Conservation (phyloP, 1,284 basidiomycete genomes). For the Heimioporus punctisporus region DNA sequence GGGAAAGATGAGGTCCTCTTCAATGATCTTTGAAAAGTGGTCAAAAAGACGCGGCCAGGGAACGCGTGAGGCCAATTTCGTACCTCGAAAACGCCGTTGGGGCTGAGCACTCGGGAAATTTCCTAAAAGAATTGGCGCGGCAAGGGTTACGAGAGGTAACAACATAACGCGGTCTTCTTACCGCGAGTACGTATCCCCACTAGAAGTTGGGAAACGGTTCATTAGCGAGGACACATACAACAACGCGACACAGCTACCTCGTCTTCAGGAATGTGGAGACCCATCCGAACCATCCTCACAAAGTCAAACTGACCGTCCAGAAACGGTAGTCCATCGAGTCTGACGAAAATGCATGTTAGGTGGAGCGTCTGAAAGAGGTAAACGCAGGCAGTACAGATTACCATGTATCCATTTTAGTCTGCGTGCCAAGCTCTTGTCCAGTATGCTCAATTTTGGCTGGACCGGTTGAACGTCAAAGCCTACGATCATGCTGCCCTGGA, state of each 20-base stretch:
- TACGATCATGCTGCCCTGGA: constrained; percentile 54
- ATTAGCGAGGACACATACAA: constrained; percentile 14
- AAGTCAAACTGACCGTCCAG: constrained; percentile 58
- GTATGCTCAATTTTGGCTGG: constrained; percentile 53
- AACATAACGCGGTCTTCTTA: constrained; percentile 23
- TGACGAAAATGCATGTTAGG: constrained; percentile 27
- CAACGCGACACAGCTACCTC: constrained; percentile 45
- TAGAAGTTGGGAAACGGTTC: constrained; percentile 16
- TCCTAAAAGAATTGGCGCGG: constrained; percentile 45
- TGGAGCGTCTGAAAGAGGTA: neutral
- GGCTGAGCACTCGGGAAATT: constrained; percentile 61
- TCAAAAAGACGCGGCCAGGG: constrained; percentile 4
- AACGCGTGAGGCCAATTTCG: constrained; percentile 9
- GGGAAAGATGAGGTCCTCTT: constrained; percentile 75
- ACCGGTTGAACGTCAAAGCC: constrained; percentile 59
- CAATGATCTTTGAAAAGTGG: constrained; percentile 52
- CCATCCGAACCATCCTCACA: constrained; percentile 62
- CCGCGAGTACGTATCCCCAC: constrained; percentile 57
- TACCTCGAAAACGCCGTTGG: constrained; percentile 67
- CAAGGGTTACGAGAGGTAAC: constrained; percentile 13
- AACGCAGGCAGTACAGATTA: constrained; percentile 51
- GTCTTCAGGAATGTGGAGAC: constrained; percentile 71
- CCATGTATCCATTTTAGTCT: constrained; percentile 68
- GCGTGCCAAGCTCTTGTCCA: constrained; percentile 41
- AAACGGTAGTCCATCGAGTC: constrained; percentile 66